A percentile compares a stretch with the other conserved stretches of the same genome.
phyloP scores from a whole-genome alignment of 257 asterid genomes.

The Solanum habrochaites region DNA sequence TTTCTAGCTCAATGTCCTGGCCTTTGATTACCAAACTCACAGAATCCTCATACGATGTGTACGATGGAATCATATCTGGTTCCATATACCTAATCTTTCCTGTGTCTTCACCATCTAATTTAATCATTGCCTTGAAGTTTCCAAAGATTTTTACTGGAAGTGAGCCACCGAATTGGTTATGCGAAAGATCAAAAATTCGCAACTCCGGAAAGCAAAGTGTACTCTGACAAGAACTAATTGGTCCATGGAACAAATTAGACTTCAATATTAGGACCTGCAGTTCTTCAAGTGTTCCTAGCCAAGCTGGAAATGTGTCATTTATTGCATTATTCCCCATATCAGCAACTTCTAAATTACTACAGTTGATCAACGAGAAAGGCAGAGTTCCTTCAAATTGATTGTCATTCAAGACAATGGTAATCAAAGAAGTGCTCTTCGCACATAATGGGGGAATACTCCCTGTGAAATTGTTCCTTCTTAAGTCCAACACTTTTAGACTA shows the following conservation, averaged over 20 bases:
- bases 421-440: background rate
- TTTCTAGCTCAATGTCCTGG: background rate
- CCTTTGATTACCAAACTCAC: background rate
- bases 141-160: background rate
- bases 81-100: background rate
- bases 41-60: background rate
- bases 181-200: too few species aligned
- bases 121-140: background rate
- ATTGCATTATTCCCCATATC: too few species aligned
- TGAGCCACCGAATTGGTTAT: too few species aligned
- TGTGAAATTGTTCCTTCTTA: too few species aligned
- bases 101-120: too few species aligned
- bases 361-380: background rate
- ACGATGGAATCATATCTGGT: accelerated
- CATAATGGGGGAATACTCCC: too few species aligned
- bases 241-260: background rate
- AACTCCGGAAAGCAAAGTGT: too few species aligned
- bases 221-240: too few species aligned
- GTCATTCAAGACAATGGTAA: background rate
- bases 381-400: background rate
- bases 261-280: background rate
- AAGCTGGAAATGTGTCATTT: background rate
- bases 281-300: background rate
- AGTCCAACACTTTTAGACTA: background rate
- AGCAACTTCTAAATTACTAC: background rate